A percentile compares a stretch with the other conserved stretches of the same genome.
phyloP scores from a whole-genome alignment of 1,284 basidiomycete species.

The Trichosporon faecale region DNA sequence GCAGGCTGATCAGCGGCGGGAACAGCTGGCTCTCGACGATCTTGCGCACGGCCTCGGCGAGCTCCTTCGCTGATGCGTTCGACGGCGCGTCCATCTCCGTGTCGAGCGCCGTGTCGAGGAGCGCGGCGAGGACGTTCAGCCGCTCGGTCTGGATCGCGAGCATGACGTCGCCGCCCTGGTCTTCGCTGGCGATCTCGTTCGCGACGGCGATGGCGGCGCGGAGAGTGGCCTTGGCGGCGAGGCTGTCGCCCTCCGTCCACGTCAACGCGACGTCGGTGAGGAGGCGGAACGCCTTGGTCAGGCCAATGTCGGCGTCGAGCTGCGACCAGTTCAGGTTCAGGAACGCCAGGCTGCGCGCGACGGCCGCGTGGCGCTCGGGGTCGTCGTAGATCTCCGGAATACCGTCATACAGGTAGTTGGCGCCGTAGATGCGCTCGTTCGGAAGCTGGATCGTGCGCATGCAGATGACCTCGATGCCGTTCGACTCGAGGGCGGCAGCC shows the following conservation, averaged over 20 bases:
- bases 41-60: constrained; percentile 63
- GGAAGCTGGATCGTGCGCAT: constrained; percentile 63
- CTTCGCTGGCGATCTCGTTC: constrained; percentile 65
- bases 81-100: constrained; percentile 57
- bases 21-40: constrained; percentile 73
- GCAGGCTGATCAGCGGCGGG: constrained; percentile 69
- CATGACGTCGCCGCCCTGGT: constrained; percentile 77
- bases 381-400: constrained; percentile 32
- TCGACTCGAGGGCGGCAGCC: constrained; percentile 25
- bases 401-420: constrained; percentile 66
- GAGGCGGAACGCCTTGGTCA: constrained; percentile 74
- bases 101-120: constrained; percentile 68
- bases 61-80: constrained; percentile 50
- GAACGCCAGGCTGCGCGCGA: constrained; percentile 48
- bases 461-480: constrained; percentile 42
- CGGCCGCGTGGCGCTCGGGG: constrained; percentile 48
- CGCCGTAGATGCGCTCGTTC: constrained; percentile 72
- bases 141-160: constrained; percentile 73
- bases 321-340: constrained; percentile 66
- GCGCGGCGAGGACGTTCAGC: constrained; percentile 66
- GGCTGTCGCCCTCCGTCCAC: constrained; percentile 61
- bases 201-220: constrained; percentile 64
- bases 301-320: constrained; percentile 69
- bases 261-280: constrained; percentile 65
- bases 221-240: constrained; percentile 61